Evolutionary conservation across 148 eudicot genomes (phyloP).

Genomic region (Diospyros kaki): DNA sequence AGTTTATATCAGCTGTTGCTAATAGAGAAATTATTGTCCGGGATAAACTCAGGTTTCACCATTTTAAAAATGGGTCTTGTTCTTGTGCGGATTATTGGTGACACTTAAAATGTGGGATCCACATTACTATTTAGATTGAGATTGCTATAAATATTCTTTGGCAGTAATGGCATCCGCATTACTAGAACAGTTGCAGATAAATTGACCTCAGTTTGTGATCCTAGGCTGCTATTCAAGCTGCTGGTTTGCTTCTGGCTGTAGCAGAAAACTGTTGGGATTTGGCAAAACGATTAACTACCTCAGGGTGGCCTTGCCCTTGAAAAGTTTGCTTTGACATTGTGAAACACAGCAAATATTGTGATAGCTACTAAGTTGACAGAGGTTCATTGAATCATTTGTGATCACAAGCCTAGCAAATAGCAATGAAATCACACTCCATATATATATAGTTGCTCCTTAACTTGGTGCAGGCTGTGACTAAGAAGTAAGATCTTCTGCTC

Average conservation of each 20-base stretch:
- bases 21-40: constrained; percentile 49
- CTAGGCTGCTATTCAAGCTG: background rate
- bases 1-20: constrained; percentile 44
- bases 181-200: background rate
- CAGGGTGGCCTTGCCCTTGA: too few relatives aligned
- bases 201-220: background rate
- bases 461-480: background rate
- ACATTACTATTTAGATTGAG: background rate
- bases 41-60: constrained; percentile 72
- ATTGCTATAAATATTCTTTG: background rate
- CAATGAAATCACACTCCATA: background rate
- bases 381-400: background rate
- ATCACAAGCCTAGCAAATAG: background rate
- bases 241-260: background rate
- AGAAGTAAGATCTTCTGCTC: background rate
- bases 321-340: background rate
- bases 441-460: background rate
- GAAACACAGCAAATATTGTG: background rate
- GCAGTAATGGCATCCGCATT: background rate
- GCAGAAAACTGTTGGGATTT: background rate
- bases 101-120: background rate
- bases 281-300: background rate
- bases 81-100: constrained; percentile 71
- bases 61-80: constrained; percentile 54
- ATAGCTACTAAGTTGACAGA: background rate